Conservation (phyloP, 2,329 filamentous ascomycete genomes). For the Scleromitrula shiraiana region DNA sequence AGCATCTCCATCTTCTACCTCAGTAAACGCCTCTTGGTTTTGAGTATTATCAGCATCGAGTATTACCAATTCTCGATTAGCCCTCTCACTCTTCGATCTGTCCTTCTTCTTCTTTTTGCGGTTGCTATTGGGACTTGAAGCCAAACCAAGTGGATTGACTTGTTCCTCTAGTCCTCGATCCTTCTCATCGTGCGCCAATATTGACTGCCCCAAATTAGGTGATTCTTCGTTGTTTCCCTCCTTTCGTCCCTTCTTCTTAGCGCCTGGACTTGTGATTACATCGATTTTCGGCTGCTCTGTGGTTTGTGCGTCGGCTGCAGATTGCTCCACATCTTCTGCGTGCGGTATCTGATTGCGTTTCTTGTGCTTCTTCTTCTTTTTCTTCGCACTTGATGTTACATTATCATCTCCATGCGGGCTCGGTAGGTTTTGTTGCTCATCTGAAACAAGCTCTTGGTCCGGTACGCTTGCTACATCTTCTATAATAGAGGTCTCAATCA, state of each 20-base stretch:
- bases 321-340: background rate
- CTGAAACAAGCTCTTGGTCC: background rate
- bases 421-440: background rate
- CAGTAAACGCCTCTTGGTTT: background rate
- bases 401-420: background rate
- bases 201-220: background rate
- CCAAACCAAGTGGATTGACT: background rate
- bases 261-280: background rate
- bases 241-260: background rate
- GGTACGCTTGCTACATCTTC: background rate
- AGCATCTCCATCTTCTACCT: background rate
- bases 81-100: background rate
- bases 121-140: background rate
- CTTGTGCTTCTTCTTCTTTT: background rate
- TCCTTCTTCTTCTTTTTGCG: background rate
- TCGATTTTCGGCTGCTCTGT: background rate
- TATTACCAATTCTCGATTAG: background rate
- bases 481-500: background rate
- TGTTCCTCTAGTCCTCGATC: background rate
- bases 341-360: too few species aligned
- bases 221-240: background rate
- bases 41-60: background rate
- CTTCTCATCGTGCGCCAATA: background rate
- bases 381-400: background rate
- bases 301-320: background rate